Base-by-base conservation (phyloP, 208 protist species). In the Leptomonas pyrrhocoris region DNA sequence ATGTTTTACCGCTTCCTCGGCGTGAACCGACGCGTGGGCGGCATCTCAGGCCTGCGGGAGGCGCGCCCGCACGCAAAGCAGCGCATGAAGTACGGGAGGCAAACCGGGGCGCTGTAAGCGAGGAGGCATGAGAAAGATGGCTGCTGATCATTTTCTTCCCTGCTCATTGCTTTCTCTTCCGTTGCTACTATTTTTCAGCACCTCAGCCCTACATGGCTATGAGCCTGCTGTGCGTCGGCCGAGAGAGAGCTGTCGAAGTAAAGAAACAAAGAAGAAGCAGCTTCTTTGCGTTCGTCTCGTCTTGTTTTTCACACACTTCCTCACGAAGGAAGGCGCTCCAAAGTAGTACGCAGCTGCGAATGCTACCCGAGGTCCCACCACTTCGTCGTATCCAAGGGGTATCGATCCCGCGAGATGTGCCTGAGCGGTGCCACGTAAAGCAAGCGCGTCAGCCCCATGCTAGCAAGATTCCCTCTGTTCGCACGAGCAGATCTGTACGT, bases 1-100 rank as follows among this genome's bases (percentile, higher is more conserved):
- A 92, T 94, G 86, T 96, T 94, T 73, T 96, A 96, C 77, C 84
- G 84, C 21, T 96, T 96, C 38, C 66, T 96, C 1, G 77, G 80
- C 3, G 85, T 85, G n/a, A 94, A 96, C 62, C 68, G 89, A 15
- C 80, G 89, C 43, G 73, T 88, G 30, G 85, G 82, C 21, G 86
- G 84, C 43, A 92, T 92, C 34, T 89, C 80, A 9, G 92, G 92
- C 1, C 68, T 96, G 54, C 79, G 80, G 25, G 80, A 93, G 63
- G 78, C 86, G 21, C 67, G 89, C 13, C 53, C 79, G 19, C 91
- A 96, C 74, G 60, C 88, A 1, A 84, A 81, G 64, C 77, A 89
- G 70, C 85, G 83, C 48, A 96, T 94, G 91, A 90, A 84, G 63
- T 96, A 96, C 65, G 91, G 91, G 3, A 92, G 90, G 67, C 68